phyloP scores from a whole-genome alignment of 441 rosid species.

The Gossypium laxum region DNA sequence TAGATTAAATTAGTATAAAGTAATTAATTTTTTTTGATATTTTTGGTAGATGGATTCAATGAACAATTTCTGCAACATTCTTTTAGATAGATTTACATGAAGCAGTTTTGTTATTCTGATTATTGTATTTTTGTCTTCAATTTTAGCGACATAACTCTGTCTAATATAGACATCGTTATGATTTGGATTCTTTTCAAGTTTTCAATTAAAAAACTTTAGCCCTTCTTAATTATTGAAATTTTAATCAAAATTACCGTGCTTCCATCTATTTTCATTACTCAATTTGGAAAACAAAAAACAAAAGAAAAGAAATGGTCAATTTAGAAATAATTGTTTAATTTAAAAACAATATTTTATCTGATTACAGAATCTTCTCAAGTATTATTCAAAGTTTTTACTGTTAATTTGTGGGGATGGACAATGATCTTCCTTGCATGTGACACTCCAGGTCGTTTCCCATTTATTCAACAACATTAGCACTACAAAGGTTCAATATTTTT shows the following conservation, averaged over 20 bases:
- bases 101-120: slow-evolving; percentile 7
- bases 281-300: background rate
- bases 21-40: background rate
- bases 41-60: slow-evolving; percentile 16
- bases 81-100: slow-evolving; percentile 18
- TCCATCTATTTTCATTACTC: background rate
- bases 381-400: slow-evolving; percentile 10
- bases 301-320: background rate
- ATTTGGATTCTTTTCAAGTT: slow-evolving; percentile 20
- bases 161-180: slow-evolving; percentile 19
- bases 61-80: slow-evolving; percentile 9
- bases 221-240: background rate
- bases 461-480: slow-evolving; percentile 27
- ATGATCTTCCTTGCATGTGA: slow-evolving; percentile 51
- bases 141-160: slow-evolving; percentile 37
- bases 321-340: background rate
- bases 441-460: slow-evolving; percentile 31
- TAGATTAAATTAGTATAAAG: slow-evolving; percentile 2
- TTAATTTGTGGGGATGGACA: slow-evolving; percentile 40
- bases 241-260: background rate
- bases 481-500: slow-evolving; percentile 21
- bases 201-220: background rate
- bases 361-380: slow-evolving; percentile 16
- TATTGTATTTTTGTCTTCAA: slow-evolving; percentile 19
- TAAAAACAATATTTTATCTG: background rate